Base-by-base conservation (phyloP, 495 filamentous ascomycete species). In the Amniculicola lignicola region DNA sequence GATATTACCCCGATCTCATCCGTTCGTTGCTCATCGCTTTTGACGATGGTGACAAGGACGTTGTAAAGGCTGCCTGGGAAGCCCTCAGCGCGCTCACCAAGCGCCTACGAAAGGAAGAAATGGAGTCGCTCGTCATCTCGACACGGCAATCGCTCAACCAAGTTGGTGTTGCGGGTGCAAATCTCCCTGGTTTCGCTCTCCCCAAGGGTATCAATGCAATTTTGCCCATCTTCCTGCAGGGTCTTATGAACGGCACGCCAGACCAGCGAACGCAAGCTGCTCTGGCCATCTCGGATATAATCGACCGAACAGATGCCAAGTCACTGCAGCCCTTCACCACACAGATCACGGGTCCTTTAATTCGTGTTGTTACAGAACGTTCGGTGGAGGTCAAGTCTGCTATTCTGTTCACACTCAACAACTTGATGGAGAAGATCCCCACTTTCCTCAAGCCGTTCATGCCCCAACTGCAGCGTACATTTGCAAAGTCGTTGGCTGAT, bases 181-280 rank as follows among this genome's bases (percentile, higher is more conserved):
- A 92, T 64, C 77, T 98, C 15, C 80, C 90, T 9, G 93, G 93
- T 22, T 98, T 98, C 75, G 81, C 84, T 49, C 74, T 98, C 46
- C 93, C 93, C 4, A 98, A 97, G 80, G 93, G 93, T 49, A 96
- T 98, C 78, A 96, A 89, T 68, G 89, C 94, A 49, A 85, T 98
- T 56, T 73, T 98, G 41, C 94, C 94, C 2, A 96, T 98, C 62
- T 97, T 98, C 81, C 72, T 97, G 59, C 93, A 98, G 66, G 93
- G 92, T 73, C 79, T 98, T 57, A 93, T 97, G 82, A 96, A 97
- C 63, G 93, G 93, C 51, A 90, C 86, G 15, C 70, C 86, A 10
- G 94, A 98, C 3, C 94, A 97, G 73, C 79, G 90, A 65, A 93
- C 88, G 14, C 86, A 95, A 66, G 81, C 93, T 35, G 94, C 94